Conservation (phyloP, 345 rosid genomes). For the Zanthoxylum bungeanum region DNA sequence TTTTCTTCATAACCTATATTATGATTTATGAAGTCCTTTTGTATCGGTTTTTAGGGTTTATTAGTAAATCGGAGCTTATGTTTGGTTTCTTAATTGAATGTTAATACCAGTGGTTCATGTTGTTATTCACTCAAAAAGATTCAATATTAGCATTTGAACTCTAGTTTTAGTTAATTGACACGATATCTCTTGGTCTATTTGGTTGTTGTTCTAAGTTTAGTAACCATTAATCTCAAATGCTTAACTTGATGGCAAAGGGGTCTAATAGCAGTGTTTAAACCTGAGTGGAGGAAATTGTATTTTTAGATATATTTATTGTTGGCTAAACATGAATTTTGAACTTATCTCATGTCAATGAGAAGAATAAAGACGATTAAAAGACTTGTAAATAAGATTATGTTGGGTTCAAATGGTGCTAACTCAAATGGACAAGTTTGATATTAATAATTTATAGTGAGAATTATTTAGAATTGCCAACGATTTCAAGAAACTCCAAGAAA, state of each 20-base stretch:
- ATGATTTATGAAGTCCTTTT: background rate
- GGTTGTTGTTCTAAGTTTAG: background rate
- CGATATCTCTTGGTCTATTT: background rate
- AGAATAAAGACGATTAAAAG: too few relatives aligned
- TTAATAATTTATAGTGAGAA: too few relatives aligned
- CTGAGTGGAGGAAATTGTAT: background rate
- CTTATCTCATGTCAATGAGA: too few relatives aligned
- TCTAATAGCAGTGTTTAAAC: background rate
- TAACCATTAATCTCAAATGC: too few relatives aligned
- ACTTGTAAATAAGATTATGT: background rate
- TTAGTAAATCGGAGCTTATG: background rate
- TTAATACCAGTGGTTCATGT: background rate
- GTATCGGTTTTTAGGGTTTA: constrained; percentile 7
- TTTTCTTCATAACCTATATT: background rate
- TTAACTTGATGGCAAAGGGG: background rate
- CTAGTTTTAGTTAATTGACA: background rate
- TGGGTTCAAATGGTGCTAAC: too few relatives aligned
- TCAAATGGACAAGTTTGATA: too few relatives aligned
- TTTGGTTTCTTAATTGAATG: background rate
- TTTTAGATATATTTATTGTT: background rate
- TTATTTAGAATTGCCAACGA: too few relatives aligned
- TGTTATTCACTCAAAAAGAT: background rate
- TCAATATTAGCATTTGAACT: background rate
- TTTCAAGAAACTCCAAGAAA: too few relatives aligned
- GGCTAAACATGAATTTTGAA: background rate